Base-by-base conservation (phyloP, 441 rosid genomes). In the Brassica balearica region DNA sequence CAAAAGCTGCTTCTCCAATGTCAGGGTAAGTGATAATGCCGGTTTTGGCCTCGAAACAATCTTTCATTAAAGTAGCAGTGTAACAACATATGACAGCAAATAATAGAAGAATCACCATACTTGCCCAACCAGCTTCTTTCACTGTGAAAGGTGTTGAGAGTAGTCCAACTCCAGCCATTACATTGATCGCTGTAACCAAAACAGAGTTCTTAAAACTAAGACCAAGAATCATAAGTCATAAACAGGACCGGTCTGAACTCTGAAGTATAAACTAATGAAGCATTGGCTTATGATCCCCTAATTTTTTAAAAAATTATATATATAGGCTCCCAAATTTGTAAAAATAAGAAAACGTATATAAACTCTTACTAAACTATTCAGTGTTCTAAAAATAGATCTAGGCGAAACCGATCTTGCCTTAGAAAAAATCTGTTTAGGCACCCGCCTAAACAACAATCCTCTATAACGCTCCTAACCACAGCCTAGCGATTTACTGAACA, bases 1-100 rank as follows among this genome's bases (percentile, higher is more conserved):
- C 98, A 34, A 92, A 95, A 55, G 98, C 97, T 55, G 96, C 97
- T 86, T 95, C 90, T 41, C 97, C 97, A 59, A 95, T 83, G 74
- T 95, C 98, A 34, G 97, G 97, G 69, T 93, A 95, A 46, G 92
- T 83, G 38, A 80, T 25, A 53, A 92, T 85, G 60, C 95, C 97
- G 61, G 85, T 88, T 74, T 74, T 88, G 85, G 89, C 87, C 84
- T 95, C 96, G 75, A 90, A 91, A 85, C 97, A 95, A 4, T 86
- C 82, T 73, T 74, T 86, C 97, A 95, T 89, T 22, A 92, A 96
- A 72, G 84, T 81, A 43, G 97, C 97, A 15, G 97, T 95, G 81
- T 92, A 92, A 73, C 93, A 95, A 79, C 93, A 95, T 2, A 87
- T 82, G 68, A 81, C 76, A 4, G 92, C 89, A 62, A 95, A 89